Evolutionary conservation across 1,139 yeast genomes (phyloP).

Genomic region (Yamadazyma atmosphaerica): DNA sequence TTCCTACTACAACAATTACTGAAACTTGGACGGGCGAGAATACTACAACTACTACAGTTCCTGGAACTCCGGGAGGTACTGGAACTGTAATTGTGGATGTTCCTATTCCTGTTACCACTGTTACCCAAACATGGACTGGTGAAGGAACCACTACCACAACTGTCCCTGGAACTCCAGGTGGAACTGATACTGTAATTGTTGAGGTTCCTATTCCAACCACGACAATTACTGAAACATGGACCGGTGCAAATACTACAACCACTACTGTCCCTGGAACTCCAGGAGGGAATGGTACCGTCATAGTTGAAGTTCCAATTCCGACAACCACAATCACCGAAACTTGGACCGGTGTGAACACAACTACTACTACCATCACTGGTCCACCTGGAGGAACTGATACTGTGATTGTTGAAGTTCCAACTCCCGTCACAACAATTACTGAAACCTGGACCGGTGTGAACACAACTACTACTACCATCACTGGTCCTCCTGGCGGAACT

Average conservation of each 20-base stretch:
- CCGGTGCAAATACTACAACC: not conserved
- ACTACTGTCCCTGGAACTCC: not conserved
- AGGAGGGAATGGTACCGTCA: not conserved
- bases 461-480: not conserved
- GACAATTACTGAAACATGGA: conserved; percentile 1
- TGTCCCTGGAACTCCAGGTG: not conserved
- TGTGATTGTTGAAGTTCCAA: conserved; percentile 6
- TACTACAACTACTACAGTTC: conserved; percentile 19
- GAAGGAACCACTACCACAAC: not conserved
- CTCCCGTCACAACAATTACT: conserved; percentile 1
- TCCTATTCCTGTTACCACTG: not conserved
- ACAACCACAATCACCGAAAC: not conserved
- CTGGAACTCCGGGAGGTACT: not conserved
- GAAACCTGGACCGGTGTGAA: conserved; percentile 4
- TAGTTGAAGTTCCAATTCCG: not conserved
- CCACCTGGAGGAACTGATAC: not conserved
- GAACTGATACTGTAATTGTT: not conserved
- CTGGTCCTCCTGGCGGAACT: not conserved
- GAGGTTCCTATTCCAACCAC: not conserved
- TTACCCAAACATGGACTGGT: conserved; percentile 2
- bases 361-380: not conserved
- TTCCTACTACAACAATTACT: conserved; percentile 18
- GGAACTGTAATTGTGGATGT: not conserved
- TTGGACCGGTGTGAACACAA: not conserved
- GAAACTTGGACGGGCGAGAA: conserved; percentile 24